phyloP scores from a whole-genome alignment of 73 alveolate species.

The Tetrahymena thermophila region DNA sequence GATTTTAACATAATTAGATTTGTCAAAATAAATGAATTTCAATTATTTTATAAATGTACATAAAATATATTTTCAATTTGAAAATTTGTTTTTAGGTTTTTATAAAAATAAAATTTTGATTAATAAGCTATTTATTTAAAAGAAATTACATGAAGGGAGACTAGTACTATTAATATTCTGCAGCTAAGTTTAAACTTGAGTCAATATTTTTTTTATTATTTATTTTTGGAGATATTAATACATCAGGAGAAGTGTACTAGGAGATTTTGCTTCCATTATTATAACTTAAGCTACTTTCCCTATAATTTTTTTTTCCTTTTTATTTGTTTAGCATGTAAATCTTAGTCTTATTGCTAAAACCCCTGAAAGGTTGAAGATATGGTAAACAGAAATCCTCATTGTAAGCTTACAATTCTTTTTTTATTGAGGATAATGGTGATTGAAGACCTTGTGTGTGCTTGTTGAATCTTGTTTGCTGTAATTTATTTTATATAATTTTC shows the following conservation, averaged over 20 bases:
- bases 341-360: background rate
- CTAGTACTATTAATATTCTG: background rate
- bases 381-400: background rate
- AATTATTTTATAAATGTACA: too few species aligned
- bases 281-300: background rate
- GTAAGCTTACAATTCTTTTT: background rate
- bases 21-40: too few species aligned
- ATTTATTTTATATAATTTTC: background rate
- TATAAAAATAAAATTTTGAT: too few species aligned
- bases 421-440: background rate
- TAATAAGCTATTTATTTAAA: too few species aligned
- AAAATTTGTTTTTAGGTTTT: too few species aligned
- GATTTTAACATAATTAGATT: too few species aligned
- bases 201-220: background rate
- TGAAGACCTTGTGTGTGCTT: background rate
- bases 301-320: background rate
- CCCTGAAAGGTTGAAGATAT: background rate
- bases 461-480: background rate
- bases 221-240: background rate
- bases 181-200: background rate
- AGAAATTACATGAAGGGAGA: background rate
- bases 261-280: background rate
- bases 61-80: too few species aligned
- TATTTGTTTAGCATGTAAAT: background rate
- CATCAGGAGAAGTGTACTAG: background rate